A percentile compares a stretch with the other conserved stretches of the same genome.
Evolutionary conservation across 2,329 filamentous ascomycete genomes (phyloP).

Genomic region (Ambrosiella xylebori): DNA sequence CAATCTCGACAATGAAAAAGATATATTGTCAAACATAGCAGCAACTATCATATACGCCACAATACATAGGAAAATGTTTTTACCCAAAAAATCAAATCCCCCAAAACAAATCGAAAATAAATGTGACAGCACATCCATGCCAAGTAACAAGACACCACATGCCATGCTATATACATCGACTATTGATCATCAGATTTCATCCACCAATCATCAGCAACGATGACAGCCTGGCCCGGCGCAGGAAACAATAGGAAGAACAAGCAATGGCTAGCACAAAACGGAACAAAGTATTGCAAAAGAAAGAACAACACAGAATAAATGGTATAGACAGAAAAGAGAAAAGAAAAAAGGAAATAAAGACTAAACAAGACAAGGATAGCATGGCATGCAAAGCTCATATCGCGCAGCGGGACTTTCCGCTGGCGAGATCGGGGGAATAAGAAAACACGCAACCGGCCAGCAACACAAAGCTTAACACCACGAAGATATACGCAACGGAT

Average conservation of each 20-base stretch:
- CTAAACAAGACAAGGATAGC: conserved; percentile 8
- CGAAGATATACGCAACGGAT: background rate
- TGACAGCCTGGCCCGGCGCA: background rate
- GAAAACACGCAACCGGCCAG: background rate
- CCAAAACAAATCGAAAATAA: conserved; percentile 6
- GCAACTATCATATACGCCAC: conserved; percentile 12
- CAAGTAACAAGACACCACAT: background rate
- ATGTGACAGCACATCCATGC: background rate
- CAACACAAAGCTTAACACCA: background rate
- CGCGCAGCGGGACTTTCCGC: conserved; percentile 1
- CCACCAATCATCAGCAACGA: background rate
- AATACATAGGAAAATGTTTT: conserved; percentile 10
- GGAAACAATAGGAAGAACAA: background rate
- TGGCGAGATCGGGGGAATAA: background rate
- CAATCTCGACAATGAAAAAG: background rate
- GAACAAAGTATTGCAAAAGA: background rate
- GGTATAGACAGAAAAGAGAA: conserved; percentile 12
- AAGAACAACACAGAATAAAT: conserved; percentile 7
- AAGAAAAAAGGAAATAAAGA: conserved; percentile 5
- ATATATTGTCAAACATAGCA: background rate
- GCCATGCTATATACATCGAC: background rate
- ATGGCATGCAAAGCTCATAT: conserved; percentile 14
- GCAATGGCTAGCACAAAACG: background rate
- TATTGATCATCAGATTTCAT: background rate
- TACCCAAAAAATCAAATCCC: conserved; percentile 2